These are phyloP conservation scores for Mallotus nudiflorus DNA, from an alignment of 345 rosid genomes.

Conservation along the genomic window DNA sequence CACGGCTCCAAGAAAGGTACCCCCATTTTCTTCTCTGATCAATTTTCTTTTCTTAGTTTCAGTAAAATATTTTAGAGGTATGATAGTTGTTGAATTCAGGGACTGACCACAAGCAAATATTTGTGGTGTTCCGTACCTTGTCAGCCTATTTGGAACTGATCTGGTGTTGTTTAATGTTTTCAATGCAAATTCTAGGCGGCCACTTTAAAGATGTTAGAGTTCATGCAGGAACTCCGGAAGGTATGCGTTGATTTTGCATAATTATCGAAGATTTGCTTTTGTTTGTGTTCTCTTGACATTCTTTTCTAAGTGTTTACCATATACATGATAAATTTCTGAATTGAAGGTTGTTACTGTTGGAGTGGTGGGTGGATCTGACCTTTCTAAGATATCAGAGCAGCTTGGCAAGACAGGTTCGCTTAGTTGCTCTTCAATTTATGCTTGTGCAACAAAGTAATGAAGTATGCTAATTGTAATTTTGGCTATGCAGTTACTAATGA, in stretches of 20 bases:
- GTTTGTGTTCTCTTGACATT: not conserved
- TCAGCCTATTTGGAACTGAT: not conserved
- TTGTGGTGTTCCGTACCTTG: too few species aligned
- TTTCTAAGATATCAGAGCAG: slow-evolving; percentile 87
- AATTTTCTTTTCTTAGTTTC: not conserved
- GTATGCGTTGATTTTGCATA: slow-evolving; percentile 32
- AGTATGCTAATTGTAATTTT: not conserved
- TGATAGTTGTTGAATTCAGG: too few species aligned
- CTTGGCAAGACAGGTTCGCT: slow-evolving; percentile 80
- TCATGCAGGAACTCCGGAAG: slow-evolving; percentile 72
- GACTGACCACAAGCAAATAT: too few species aligned
- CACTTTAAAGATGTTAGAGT: slow-evolving; percentile 58
- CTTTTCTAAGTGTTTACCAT: not conserved
- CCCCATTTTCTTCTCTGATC: not conserved
- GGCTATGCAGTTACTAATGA: slow-evolving; percentile 71
- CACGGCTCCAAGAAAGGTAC: slow-evolving; percentile 91
- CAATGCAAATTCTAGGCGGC: slow-evolving; percentile 35
- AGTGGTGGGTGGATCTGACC: slow-evolving; percentile 97
- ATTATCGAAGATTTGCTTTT: not conserved
- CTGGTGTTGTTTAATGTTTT: not conserved
- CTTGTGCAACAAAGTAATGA: not conserved
- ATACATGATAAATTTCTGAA: slow-evolving; percentile 4
- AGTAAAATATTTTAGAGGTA: not conserved
- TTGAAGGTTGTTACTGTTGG: slow-evolving; percentile 81
- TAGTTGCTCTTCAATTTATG: not conserved